Evolutionary conservation across 2,329 filamentous ascomycete genomes (phyloP).

Genomic region (Penicillium palitans): DNA sequence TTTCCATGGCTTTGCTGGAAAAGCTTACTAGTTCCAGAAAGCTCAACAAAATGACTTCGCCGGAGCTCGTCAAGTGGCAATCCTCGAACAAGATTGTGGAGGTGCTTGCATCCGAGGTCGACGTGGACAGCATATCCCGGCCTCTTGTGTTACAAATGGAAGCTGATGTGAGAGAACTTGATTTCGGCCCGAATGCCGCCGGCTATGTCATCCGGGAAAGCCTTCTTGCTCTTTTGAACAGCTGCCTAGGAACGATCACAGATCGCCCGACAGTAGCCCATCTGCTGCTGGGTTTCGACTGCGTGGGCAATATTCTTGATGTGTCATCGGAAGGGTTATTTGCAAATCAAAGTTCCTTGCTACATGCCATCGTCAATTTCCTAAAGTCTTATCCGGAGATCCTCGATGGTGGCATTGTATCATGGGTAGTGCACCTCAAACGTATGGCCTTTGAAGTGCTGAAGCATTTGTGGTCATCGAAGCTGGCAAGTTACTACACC

Average conservation of each 20-base stretch:
- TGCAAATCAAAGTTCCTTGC: slow-evolving; percentile 69
- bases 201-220: slow-evolving; percentile 80
- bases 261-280: slow-evolving; percentile 86
- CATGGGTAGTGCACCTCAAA: slow-evolving; percentile 70
- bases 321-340: slow-evolving; percentile 70
- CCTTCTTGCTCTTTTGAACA: slow-evolving; percentile 81
- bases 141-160: slow-evolving; percentile 70
- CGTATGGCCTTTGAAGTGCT: slow-evolving; percentile 71
- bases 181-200: slow-evolving; percentile 66
- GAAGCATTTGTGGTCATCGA: slow-evolving; percentile 78
- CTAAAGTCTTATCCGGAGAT: slow-evolving; percentile 67
- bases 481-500: slow-evolving; percentile 72
- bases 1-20: slow-evolving; percentile 78
- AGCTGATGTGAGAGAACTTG: slow-evolving; percentile 67
- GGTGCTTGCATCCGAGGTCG: slow-evolving; percentile 78
- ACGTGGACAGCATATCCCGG: slow-evolving; percentile 75
- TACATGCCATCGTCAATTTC: slow-evolving; percentile 78
- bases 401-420: slow-evolving; percentile 60
- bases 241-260: slow-evolving; percentile 72
- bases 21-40: slow-evolving; percentile 82
- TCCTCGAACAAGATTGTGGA: slow-evolving; percentile 83
- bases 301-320: slow-evolving; percentile 68
- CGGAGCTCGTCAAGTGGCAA: slow-evolving; percentile 61
- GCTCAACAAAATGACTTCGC: slow-evolving; percentile 68
- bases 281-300: slow-evolving; percentile 82